These are phyloP conservation scores for Magnolia kwangsiensis DNA, from an alignment of 164 flowering plant genomes.

Conservation along the genomic window DNA sequence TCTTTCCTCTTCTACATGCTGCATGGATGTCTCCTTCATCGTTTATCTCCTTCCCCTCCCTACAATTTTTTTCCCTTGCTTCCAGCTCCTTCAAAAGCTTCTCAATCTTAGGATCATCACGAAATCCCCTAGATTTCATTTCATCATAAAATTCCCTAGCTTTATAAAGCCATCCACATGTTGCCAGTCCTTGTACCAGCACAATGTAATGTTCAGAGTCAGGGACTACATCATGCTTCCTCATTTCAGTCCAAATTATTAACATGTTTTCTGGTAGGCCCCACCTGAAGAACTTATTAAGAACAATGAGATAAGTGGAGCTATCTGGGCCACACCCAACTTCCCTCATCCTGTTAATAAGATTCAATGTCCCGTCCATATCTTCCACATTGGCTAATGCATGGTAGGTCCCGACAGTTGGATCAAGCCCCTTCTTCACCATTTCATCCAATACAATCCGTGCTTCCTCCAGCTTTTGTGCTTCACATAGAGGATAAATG, in stretches of 20 bases:
- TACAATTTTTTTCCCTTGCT: slow-evolving; percentile 10
- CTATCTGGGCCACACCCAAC: slow-evolving; percentile 49
- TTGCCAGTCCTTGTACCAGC: slow-evolving; percentile 54
- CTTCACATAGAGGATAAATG: slow-evolving; percentile 71
- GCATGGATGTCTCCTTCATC: slow-evolving; percentile 5
- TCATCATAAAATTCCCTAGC: slow-evolving; percentile 63
- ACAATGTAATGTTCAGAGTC: slow-evolving; percentile 44
- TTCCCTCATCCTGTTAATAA: slow-evolving; percentile 56
- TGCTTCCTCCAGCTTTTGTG: slow-evolving; percentile 61
- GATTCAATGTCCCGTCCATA: slow-evolving; percentile 48
- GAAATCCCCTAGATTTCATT: slow-evolving; percentile 55
- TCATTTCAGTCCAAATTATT: slow-evolving; percentile 67
- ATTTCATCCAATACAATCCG: slow-evolving; percentile 46
- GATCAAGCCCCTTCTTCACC: slow-evolving; percentile 45
- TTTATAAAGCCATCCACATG: slow-evolving; percentile 46
- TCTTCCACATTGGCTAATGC: slow-evolving; percentile 47
- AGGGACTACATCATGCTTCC: slow-evolving; percentile 38
- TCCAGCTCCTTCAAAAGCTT: slow-evolving; percentile 38
- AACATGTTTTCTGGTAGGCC: slow-evolving; percentile 57
- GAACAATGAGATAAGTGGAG: slow-evolving; percentile 52
- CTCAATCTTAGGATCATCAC: slow-evolving; percentile 63
- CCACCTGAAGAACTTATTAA: slow-evolving; percentile 43
- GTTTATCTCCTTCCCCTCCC: slow-evolving; percentile 12
- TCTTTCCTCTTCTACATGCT: slow-evolving; percentile 6
- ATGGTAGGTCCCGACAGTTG: slow-evolving; percentile 64